Percentiles rank a stretch among this genome's conserved stretches.
These are phyloP conservation scores for Prunus mume DNA, from an alignment of 306 rosid species.

Conservation along the genomic window DNA sequence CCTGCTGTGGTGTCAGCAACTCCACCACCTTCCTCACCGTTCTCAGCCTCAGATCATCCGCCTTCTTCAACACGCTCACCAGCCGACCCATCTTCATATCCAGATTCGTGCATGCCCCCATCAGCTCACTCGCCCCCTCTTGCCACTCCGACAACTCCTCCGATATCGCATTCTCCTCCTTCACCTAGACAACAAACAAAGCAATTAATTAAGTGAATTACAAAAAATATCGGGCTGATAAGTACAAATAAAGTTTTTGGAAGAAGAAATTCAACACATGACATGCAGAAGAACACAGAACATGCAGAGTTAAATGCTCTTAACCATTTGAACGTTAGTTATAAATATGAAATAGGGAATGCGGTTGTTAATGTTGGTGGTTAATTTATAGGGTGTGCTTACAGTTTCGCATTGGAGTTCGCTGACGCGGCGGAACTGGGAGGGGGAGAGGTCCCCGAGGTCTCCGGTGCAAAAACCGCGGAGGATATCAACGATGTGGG, in stretches of 20 bases:
- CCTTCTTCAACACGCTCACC: constrained; percentile 47
- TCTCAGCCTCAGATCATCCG: constrained; percentile 72
- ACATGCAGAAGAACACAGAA: no score
- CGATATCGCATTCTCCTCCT: constrained; percentile 72
- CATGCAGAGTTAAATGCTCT: no score
- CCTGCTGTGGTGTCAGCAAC: constrained; percentile 66
- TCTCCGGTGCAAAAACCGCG: constrained; percentile 71
- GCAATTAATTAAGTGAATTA: not conserved
- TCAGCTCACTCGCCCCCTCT: constrained; percentile 60
- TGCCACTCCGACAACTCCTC: constrained; percentile 89
- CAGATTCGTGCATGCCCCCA: constrained; percentile 25
- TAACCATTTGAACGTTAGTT: no score
- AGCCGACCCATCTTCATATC: constrained; percentile 42
- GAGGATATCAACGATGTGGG: constrained; percentile 63
- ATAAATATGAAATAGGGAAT: no score
- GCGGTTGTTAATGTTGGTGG: not conserved
- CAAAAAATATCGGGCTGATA: not conserved
- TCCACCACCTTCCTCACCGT: constrained; percentile 58
- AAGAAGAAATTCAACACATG: no score
- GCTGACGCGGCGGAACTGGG: constrained; percentile 66
- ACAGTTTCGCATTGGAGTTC: constrained; percentile 81
- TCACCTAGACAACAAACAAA: constrained; percentile 38
- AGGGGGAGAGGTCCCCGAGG: constrained; percentile 78
- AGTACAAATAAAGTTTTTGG: no score
- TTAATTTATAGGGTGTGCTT: not conserved